Evolutionary conservation across 108 stramenopile genomes (phyloP).

Genomic region (Skeletonema tropicum): DNA sequence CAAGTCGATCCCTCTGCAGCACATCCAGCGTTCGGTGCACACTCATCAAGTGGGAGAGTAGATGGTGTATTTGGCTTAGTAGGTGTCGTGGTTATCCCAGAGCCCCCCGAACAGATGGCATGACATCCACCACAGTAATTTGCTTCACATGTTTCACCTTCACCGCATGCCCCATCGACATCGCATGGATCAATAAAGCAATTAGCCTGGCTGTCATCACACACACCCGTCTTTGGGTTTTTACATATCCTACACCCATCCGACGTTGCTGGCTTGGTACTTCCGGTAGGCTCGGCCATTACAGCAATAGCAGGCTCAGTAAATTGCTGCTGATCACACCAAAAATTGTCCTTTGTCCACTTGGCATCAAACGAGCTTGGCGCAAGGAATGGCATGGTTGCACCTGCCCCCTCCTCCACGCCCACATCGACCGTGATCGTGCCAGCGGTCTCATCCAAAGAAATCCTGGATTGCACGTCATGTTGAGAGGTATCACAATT

Average conservation of each 20-base stretch:
- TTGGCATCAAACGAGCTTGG: constrained; percentile 20
- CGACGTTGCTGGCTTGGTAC: background rate
- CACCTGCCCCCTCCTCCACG: background rate
- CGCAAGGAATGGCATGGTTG: constrained; percentile 13
- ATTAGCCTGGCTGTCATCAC: background rate
- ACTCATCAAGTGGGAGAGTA: background rate
- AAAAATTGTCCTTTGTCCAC: background rate
- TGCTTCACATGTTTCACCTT: constrained; percentile 6
- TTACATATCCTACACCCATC: background rate
- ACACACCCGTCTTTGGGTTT: background rate
- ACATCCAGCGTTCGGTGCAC: background rate
- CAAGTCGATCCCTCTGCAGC: background rate
- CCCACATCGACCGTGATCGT: background rate
- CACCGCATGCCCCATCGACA: background rate
- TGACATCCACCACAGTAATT: constrained; percentile 36
- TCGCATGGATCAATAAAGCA: constrained; percentile 25
- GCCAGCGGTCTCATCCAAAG: constrained; percentile 7
- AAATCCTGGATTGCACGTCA: constrained; percentile 14
- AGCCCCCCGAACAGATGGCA: constrained; percentile 7
- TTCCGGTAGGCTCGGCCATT: too few species aligned
- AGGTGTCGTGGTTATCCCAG: background rate
- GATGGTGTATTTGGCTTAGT: background rate
- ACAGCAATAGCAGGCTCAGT: too few species aligned
- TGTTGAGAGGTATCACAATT: constrained; percentile 44
- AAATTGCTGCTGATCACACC: background rate